Evolutionary conservation across 805 yeast species (phyloP).

Genomic region (Wickerhamomyces queroliae): DNA sequence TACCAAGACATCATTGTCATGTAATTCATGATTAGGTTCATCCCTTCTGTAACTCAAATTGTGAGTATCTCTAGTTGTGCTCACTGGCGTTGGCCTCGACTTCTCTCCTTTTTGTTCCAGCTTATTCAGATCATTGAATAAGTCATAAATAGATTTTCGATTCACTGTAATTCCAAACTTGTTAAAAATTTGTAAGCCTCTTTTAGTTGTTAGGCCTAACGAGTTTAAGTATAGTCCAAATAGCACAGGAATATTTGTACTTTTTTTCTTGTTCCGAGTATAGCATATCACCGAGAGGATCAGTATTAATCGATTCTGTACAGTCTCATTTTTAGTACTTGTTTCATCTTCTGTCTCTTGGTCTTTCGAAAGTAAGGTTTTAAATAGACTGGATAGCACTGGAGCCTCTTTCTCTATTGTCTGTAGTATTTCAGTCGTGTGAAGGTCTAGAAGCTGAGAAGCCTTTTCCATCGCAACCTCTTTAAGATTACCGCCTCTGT

Average conservation of each 20-base stretch:
- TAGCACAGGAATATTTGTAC: neutral
- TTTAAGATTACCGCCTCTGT: neutral
- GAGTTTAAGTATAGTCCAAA: slow-evolving; percentile 1
- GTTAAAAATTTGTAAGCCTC: neutral
- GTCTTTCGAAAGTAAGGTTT: neutral
- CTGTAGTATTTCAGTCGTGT: neutral
- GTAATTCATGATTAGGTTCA: no score
- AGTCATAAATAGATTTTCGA: neutral
- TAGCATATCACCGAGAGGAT: neutral
- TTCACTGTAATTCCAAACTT: slow-evolving; percentile 1
- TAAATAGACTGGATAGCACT: neutral
- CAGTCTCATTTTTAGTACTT: neutral
- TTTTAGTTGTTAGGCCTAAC: neutral
- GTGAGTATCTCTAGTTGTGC: neutral
- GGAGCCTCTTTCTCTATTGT: neutral
- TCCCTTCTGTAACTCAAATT: no score
- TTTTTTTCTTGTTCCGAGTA: neutral
- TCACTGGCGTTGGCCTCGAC: neutral
- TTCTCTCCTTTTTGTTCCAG: neutral
- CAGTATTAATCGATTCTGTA: neutral
- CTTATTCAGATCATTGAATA: neutral
- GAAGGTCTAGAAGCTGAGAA: neutral
- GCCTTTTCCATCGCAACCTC: neutral
- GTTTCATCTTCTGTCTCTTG: neutral
- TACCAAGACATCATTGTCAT: no score